Conservation (phyloP, 164 flowering plant species). For the Magnolia sinica region DNA sequence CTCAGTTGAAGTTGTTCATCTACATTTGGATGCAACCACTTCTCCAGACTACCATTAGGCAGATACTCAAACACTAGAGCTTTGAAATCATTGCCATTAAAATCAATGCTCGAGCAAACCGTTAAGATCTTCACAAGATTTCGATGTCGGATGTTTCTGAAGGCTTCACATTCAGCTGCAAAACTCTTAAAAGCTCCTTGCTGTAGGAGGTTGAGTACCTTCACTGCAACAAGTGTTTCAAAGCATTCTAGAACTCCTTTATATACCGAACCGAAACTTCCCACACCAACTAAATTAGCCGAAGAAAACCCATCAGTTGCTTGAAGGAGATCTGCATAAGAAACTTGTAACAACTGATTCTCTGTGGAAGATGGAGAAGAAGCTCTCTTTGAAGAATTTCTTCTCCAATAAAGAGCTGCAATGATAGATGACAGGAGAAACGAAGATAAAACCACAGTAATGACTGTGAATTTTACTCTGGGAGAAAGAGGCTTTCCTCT, state of each 20-base stretch:
- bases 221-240: constrained; percentile 10
- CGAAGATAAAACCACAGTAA: not conserved
- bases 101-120: constrained; percentile 15
- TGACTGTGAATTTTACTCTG: not conserved
- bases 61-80: constrained; percentile 20
- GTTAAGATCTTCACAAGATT: constrained; percentile 20
- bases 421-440: not conserved
- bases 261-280: constrained; percentile 20
- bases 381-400: not conserved
- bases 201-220: constrained; percentile 20
- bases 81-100: constrained; percentile 19
- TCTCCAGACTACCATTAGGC: constrained; percentile 21
- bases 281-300: constrained; percentile 15
- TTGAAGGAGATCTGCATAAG: constrained; percentile 12
- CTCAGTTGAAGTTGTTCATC: not conserved
- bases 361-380: not conserved
- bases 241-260: constrained; percentile 6
- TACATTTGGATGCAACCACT: constrained; percentile 18
- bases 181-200: constrained; percentile 23
- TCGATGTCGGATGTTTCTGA: constrained; percentile 8
- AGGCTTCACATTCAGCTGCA: constrained; percentile 16
- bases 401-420: constrained; percentile 7
- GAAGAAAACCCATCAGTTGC: constrained; percentile 16
- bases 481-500: not conserved
- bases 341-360: not conserved